phyloP scores from a whole-genome alignment of 768 basidiomycete species.

The Lanmaoa pseudosensibilis region DNA sequence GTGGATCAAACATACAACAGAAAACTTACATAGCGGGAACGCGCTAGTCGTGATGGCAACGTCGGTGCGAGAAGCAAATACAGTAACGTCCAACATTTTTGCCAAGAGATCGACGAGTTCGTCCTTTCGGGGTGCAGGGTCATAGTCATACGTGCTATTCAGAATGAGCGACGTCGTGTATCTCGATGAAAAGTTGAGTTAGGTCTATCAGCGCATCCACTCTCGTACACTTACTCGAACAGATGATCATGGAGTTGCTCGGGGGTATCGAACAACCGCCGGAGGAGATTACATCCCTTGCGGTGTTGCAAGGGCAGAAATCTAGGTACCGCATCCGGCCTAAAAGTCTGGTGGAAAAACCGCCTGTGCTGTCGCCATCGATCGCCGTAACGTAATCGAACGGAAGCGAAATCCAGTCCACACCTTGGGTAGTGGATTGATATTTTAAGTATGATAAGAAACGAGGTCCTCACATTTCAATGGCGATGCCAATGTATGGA shows the following conservation, averaged over 20 bases:
- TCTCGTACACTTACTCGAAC: too few species aligned
- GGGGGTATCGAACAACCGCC: too few species aligned
- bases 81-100: too few species aligned
- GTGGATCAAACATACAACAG: too few species aligned
- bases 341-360: slow-evolving; percentile 13
- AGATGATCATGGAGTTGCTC: too few species aligned
- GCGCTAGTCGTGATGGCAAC: not conserved
- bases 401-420: not conserved
- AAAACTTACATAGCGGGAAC: too few species aligned
- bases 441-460: not conserved
- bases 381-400: not conserved
- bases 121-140: too few species aligned
- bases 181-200: not conserved
- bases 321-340: not conserved
- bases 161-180: slow-evolving; percentile 1
- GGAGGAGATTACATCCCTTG: too few species aligned
- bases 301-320: not conserved
- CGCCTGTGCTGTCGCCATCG: slow-evolving; percentile 12
- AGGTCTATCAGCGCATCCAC: not conserved
- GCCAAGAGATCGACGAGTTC: too few species aligned
- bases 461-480: not conserved
- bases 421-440: not conserved
- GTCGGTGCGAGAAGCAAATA: not conserved
- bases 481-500: not conserved
- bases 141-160: too few species aligned